Percentiles rank a stretch among this genome's conserved stretches.
These are phyloP conservation scores for Zygosaccharomyces bisporus DNA, from an alignment of 805 yeast species.

Conservation along the genomic window DNA sequence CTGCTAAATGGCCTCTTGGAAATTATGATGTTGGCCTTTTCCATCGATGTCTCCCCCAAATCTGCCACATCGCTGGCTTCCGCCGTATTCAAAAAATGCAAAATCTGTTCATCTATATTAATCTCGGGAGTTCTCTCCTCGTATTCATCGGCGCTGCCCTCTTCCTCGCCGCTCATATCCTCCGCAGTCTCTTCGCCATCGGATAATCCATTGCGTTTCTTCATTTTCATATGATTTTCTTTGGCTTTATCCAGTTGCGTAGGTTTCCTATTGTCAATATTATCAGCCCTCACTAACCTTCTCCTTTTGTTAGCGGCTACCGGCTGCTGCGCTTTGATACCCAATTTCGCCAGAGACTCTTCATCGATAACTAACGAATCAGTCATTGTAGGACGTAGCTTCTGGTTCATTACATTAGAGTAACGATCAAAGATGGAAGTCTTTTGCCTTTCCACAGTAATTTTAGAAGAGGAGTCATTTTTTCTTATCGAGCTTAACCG, in stretches of 20 bases:
- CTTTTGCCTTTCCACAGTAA: constrained; percentile 36
- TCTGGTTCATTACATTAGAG: constrained; percentile 30
- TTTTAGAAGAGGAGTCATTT: constrained; percentile 35
- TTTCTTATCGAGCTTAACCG: constrained; percentile 16
- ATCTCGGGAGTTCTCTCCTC: constrained; percentile 30
- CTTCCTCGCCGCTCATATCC: constrained; percentile 42
- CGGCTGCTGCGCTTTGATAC: constrained; percentile 12
- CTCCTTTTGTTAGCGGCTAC: constrained; percentile 34
- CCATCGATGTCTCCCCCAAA: constrained; percentile 66
- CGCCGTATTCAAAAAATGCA: constrained; percentile 77
- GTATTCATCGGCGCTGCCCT: constrained; percentile 35
- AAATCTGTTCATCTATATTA: constrained; percentile 58
- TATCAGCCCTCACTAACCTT: constrained; percentile 41
- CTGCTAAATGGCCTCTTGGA: constrained; percentile 64
- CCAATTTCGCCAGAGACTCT: constrained; percentile 18
- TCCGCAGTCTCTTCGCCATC: constrained; percentile 27
- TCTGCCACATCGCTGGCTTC: constrained; percentile 73
- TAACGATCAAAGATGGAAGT: constrained; percentile 39
- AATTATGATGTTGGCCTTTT: constrained; percentile 61
- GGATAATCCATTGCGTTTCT: constrained; percentile 13
- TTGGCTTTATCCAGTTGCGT: constrained; percentile 35
- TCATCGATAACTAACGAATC: constrained; percentile 15
- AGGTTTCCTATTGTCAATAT: constrained; percentile 21
- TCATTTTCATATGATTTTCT: constrained; percentile 25
- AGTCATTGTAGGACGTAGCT: constrained; percentile 11